Evolutionary conservation across 192 early-diverging fungal genomes (phyloP).

Genomic region (Thoreauomyces humboldtii): DNA sequence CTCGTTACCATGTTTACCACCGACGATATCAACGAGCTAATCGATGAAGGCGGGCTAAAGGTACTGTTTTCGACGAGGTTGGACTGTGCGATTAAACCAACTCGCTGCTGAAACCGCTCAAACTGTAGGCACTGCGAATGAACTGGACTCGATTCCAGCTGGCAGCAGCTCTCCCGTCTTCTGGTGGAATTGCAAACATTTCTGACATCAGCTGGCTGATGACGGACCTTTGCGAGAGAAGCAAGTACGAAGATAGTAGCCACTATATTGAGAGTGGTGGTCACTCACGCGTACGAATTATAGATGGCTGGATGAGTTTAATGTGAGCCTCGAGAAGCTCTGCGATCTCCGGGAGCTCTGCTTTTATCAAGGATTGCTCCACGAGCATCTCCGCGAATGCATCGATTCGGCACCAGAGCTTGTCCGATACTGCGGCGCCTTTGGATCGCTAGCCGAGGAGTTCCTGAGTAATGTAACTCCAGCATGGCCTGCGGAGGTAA

Average conservation of each 20-base stretch:
- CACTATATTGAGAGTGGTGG: no score
- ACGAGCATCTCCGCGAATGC: slow-evolving; percentile 33
- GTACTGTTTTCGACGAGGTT: not conserved
- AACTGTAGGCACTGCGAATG: slow-evolving; percentile 16
- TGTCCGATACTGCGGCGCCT: slow-evolving; percentile 18
- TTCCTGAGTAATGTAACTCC: slow-evolving; percentile 27
- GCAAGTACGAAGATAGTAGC: no score
- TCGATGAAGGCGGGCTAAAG: slow-evolving; percentile 11
- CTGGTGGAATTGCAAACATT: slow-evolving; percentile 7
- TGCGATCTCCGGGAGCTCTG: slow-evolving; percentile 18
- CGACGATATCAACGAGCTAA: slow-evolving; percentile 11
- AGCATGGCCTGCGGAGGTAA: slow-evolving; percentile 31
- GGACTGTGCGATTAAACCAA: no score
- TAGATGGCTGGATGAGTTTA: slow-evolving; percentile 34
- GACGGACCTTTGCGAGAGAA: slow-evolving; percentile 24
- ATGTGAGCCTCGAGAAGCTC: slow-evolving; percentile 4
- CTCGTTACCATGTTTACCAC: slow-evolving; percentile 17
- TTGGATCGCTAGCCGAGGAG: slow-evolving; percentile 30
- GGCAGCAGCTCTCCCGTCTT: slow-evolving; percentile 12
- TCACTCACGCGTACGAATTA: no score
- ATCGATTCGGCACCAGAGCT: slow-evolving; percentile 18
- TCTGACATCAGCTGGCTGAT: slow-evolving; percentile 19
- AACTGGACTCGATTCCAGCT: slow-evolving; percentile 37
- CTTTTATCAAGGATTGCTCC: slow-evolving; percentile 27
- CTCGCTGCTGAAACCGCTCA: not conserved